Base-by-base conservation (phyloP, 116 monocot genomes). In the Iris pallida region DNA sequence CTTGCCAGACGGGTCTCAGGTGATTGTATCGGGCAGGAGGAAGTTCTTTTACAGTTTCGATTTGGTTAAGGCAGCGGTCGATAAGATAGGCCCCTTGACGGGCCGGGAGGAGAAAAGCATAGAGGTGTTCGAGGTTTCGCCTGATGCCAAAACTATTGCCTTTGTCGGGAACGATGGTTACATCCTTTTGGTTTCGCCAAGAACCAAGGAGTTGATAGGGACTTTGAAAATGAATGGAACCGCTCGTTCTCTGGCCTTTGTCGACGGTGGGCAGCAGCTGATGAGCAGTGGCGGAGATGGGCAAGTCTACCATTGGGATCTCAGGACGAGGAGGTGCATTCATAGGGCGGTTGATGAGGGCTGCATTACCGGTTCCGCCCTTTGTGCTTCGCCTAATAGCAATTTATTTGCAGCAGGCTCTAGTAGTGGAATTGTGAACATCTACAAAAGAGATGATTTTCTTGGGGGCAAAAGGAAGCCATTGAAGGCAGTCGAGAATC, bases 221-320 rank as follows among this genome's bases (percentile, higher is more conserved):
- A 93, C 98, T 19, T 7, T 98, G 48, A 98, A 98, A 66, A 98
- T 93, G 98, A 98, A 93, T 17, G 98, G 98, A 61, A 86, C 67
- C 19, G 83, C 59, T 8, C 85, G 88, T 15, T 85, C 83, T 12
- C 44, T 98, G 78, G 83, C 93, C 55, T 98, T 98, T 78, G 75
- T 79, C n/a, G 73, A 90, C 57, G 81, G 66, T 56, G 97, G 93
- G 11, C 73, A 76, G 17, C 76, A 83, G 63, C 74, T 97, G 0
- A 20, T 97, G 49, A 90, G 90, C 48, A 70, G 82, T 57, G 97
- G 97, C 41, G 92, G 90, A 17, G 93, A 92, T 78, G 97, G 97
- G 44, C 83, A 97, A 43, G 65, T 97, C 19, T 97, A 92, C 51
- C 82, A 85, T 65, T 97, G 97, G 97, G 97, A 97, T 80, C 78